Percentiles rank a stretch among this genome's conserved stretches.
Conservation (phyloP, 2,329 filamentous ascomycete species). For the Botrytis elliptica region DNA sequence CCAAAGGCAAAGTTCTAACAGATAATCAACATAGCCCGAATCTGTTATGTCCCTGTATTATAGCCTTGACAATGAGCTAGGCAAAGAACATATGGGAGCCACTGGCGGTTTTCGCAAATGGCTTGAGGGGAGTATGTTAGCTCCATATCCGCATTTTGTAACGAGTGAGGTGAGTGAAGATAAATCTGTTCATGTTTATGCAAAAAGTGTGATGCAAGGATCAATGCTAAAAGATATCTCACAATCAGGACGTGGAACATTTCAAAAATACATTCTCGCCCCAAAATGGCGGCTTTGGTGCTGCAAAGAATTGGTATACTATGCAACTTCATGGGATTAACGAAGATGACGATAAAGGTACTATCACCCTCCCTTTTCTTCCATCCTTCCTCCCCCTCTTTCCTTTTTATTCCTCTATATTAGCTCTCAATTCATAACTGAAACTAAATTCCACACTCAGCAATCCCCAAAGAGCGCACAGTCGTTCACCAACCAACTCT, state of each 20-base stretch:
- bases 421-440: background rate
- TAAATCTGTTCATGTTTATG: background rate
- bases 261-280: slow-evolving; percentile 3
- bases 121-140: slow-evolving; percentile 8
- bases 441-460: background rate
- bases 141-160: slow-evolving; percentile 25
- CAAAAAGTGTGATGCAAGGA: rapidly evolving
- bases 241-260: background rate
- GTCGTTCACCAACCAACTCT: slow-evolving; percentile 26
- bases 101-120: slow-evolving; percentile 21
- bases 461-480: slow-evolving; percentile 12
- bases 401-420: background rate
- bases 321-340: slow-evolving; percentile 11
- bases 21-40: slow-evolving; percentile 22
- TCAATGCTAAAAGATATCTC: background rate
- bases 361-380: background rate
- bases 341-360: slow-evolving; percentile 17
- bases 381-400: too few relatives aligned
- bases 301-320: slow-evolving; percentile 16
- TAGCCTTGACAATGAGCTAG: slow-evolving; percentile 16
- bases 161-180: slow-evolving; percentile 13
- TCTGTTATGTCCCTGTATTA: slow-evolving; percentile 26
- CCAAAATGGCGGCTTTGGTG: slow-evolving; percentile 4
- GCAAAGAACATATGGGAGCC: slow-evolving; percentile 20
- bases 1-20: background rate